Conservation (phyloP, 148 eudicot species). For the Rhododendron henanense region DNA sequence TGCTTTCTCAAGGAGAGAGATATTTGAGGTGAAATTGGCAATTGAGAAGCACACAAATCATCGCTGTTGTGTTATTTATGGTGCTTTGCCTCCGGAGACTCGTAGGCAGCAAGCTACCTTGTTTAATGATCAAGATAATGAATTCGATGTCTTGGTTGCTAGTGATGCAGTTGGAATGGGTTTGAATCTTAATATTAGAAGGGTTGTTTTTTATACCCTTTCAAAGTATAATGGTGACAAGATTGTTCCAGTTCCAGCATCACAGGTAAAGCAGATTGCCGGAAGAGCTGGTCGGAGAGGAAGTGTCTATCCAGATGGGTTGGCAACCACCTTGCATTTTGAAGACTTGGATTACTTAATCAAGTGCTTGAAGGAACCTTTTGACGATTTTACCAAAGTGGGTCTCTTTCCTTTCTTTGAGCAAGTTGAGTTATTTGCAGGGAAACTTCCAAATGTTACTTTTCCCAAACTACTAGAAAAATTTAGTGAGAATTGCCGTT, state of each 20-base stretch:
- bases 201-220: constrained; percentile 70
- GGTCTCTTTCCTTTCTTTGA: constrained; percentile 91
- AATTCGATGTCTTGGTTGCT: constrained; percentile 87
- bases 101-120: constrained; percentile 87
- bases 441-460: constrained; percentile 56
- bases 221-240: constrained; percentile 90
- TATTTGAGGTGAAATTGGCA: constrained; percentile 89
- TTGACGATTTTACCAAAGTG: constrained; percentile 72
- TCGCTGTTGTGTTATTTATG: constrained; percentile 93
- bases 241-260: constrained; percentile 78
- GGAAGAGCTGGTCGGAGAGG: constrained; percentile 98
- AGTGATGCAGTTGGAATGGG: constrained; percentile 99
- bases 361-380: constrained; percentile 79
- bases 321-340: constrained; percentile 66
- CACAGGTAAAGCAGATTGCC: constrained; percentile 96
- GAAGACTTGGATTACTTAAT: constrained; percentile 86
- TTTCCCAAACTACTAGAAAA: constrained; percentile 68
- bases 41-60: constrained; percentile 87
- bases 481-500: constrained; percentile 66
- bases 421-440: constrained; percentile 92
- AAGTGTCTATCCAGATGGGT: constrained; percentile 90
- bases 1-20: constrained; percentile 96
- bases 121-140: constrained; percentile 77
- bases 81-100: constrained; percentile 97
- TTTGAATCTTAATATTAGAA: constrained; percentile 81